Percentiles rank a stretch among this genome's conserved stretches.
Conservation (phyloP, 176 grass and related monocot genomes). For the Cenchrus fungigraminus region DNA sequence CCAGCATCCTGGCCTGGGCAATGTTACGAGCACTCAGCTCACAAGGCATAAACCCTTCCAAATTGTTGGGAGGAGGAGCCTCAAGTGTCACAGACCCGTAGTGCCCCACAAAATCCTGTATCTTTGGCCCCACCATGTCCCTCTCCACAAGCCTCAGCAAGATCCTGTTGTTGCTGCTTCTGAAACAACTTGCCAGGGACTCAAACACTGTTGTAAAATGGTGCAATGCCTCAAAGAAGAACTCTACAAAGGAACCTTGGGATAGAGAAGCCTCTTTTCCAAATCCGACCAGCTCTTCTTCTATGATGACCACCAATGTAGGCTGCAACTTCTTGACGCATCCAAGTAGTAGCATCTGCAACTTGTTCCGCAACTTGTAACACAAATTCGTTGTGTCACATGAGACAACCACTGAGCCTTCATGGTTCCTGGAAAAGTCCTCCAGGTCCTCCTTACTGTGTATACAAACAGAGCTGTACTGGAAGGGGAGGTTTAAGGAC, state of each 20-base stretch:
- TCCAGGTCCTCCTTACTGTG: conserved; percentile 26
- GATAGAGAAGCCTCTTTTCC: conserved; percentile 24
- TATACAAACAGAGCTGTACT: conserved; percentile 24
- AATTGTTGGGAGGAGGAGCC: background rate
- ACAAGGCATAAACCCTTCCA: conserved; percentile 41
- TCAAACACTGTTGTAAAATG: conserved; percentile 51
- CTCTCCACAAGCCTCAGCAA: conserved; percentile 55
- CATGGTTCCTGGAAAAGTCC: conserved; percentile 32
- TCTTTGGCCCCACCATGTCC: conserved; percentile 57
- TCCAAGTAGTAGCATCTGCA: conserved; percentile 22
- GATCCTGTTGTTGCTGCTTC: background rate
- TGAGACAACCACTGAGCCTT: conserved; percentile 36
- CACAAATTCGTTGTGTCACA: conserved; percentile 44
- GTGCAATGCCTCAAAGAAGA: conserved; percentile 69
- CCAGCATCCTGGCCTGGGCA: conserved; percentile 61
- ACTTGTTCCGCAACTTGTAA: conserved; percentile 30
- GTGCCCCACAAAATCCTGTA: conserved; percentile 54
- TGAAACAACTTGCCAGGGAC: conserved; percentile 49
- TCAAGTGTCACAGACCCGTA: conserved; percentile 28
- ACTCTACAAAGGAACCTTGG: conserved; percentile 40
- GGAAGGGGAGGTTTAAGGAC: conserved; percentile 53
- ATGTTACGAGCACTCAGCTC: conserved; percentile 47
- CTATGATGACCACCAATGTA: conserved; percentile 43
- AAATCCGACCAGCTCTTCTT: conserved; percentile 56
- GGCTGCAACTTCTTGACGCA: conserved; percentile 43